Conservation (phyloP, 768 basidiomycete genomes). For the Sporobolomyces phaffii region DNA sequence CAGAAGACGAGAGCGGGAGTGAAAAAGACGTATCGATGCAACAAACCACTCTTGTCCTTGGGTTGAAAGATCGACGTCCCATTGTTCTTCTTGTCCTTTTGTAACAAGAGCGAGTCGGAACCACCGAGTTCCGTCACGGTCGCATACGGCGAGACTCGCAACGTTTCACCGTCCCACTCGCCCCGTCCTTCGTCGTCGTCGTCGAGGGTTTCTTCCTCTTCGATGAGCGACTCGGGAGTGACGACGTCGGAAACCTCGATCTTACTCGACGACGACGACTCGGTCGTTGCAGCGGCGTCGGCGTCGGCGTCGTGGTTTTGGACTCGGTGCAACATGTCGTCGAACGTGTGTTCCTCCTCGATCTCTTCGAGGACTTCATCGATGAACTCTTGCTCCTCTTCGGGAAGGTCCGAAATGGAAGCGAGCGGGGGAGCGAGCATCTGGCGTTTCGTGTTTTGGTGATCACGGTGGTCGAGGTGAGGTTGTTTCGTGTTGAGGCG, state of each 20-base stretch:
- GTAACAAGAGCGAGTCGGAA: neutral
- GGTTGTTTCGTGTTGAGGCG: slow-evolving; percentile 4
- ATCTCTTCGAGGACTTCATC: slow-evolving; percentile 29
- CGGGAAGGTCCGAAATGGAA: neutral
- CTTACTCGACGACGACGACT: neutral
- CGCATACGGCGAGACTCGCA: neutral
- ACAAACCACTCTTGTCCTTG: slow-evolving; percentile 1
- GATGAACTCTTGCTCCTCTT: slow-evolving; percentile 13
- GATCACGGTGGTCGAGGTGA: neutral
- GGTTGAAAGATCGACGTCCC: slow-evolving; percentile 35
- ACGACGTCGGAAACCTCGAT: slow-evolving; percentile 15
- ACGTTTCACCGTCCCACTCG: slow-evolving; percentile 3
- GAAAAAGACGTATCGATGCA: slow-evolving; percentile 38
- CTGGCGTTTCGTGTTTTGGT: neutral
- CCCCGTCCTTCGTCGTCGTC: neutral
- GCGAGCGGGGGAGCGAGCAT: neutral
- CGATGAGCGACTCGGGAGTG: neutral
- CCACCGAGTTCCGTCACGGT: no score
- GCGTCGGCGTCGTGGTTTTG: neutral
- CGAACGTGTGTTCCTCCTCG: slow-evolving; percentile 20
- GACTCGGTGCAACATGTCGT: slow-evolving; percentile 14
- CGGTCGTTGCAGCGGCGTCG: neutral
- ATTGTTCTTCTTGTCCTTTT: slow-evolving; percentile 6
- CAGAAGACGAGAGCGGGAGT: slow-evolving; percentile 29
- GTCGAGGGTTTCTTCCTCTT: neutral